Conservation (phyloP, 1,284 basidiomycete species). For the Mrakiaceae sp. region DNA sequence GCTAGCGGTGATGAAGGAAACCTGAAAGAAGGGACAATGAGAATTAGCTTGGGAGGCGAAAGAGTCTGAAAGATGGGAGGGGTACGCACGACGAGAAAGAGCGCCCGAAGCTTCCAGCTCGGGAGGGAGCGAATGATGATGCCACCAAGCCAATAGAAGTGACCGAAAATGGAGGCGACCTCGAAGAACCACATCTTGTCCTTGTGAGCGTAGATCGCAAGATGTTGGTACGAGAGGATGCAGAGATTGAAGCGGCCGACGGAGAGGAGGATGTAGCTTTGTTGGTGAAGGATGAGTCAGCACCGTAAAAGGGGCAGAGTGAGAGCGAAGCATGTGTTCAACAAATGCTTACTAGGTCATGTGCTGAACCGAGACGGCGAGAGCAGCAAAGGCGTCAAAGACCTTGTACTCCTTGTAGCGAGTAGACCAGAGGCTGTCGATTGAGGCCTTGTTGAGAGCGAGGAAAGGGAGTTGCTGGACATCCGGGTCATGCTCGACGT, state of each 20-base stretch:
- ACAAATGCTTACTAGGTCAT: too few species aligned
- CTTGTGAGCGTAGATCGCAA: constrained; percentile 5
- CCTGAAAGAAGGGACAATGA: background rate
- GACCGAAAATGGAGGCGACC: background rate
- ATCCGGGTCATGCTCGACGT: constrained; percentile 13
- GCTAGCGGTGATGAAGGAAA: constrained; percentile 6
- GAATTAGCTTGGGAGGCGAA: background rate
- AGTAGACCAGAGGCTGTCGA: constrained; percentile 11
- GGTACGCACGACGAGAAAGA: background rate
- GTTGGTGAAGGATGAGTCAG: background rate
- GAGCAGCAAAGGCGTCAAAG: constrained; percentile 6
- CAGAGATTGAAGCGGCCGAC: constrained; percentile 13
- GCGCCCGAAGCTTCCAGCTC: constrained; percentile 4
- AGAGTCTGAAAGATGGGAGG: background rate
- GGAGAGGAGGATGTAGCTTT: constrained; percentile 9
- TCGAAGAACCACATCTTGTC: constrained; percentile 10
- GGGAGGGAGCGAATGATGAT: constrained; percentile 1
- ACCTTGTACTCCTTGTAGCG: constrained; percentile 6
- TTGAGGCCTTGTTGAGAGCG: constrained; percentile 1
- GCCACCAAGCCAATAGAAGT: constrained; percentile 8
- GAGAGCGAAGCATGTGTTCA: background rate
- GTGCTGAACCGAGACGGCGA: constrained; percentile 10
- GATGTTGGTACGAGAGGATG: constrained; percentile 14
- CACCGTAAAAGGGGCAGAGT: background rate
- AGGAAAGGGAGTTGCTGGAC: constrained; percentile 14